phyloP scores from a whole-genome alignment of 2,329 filamentous ascomycete genomes.

The Aspergillus pseudoterreus region DNA sequence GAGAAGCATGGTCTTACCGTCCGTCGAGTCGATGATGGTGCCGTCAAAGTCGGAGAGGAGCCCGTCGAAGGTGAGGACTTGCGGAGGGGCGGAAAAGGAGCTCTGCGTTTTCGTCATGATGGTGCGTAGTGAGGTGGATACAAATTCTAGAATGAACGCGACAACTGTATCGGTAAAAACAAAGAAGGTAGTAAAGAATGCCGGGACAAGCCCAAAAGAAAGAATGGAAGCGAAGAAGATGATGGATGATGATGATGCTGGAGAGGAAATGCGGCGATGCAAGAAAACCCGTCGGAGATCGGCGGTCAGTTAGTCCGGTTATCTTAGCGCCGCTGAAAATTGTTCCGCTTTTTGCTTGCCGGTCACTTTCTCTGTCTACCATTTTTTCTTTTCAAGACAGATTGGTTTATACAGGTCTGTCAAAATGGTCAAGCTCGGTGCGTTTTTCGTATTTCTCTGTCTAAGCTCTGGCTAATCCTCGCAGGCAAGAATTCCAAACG shows the following conservation, averaged over 20 bases:
- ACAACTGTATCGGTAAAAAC: neutral
- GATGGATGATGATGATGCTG: too few species aligned
- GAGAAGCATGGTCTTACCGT: conserved; percentile 31
- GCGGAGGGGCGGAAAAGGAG: conserved; percentile 39
- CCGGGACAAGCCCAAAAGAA: conserved; percentile 4
- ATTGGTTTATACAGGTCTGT: conserved; percentile 6
- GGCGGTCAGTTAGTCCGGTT: conserved; percentile 32
- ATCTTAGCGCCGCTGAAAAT: conserved; percentile 31
- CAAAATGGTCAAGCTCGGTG: conserved; percentile 43
- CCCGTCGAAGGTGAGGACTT: conserved; percentile 39
- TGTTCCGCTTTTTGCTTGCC: conserved; percentile 18
- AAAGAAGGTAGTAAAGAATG: neutral
- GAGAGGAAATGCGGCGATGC: neutral
- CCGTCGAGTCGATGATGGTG: conserved; percentile 47
- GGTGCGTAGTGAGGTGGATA: neutral
- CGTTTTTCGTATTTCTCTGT: conserved; percentile 4
- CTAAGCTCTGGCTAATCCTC: conserved; percentile 4
- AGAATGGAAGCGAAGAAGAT: neutral
- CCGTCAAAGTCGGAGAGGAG: conserved; percentile 49
- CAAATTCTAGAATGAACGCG: neutral
- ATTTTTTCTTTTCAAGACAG: conserved; percentile 10
- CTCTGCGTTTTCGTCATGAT: conserved; percentile 30
- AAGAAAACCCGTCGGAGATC: conserved; percentile 24
- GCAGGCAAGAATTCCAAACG: conserved; percentile 94
- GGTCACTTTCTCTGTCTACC: conserved; percentile 12